These are phyloP conservation scores for Dipodascus albidus DNA, from an alignment of 805 yeast species.

Conservation along the genomic window DNA sequence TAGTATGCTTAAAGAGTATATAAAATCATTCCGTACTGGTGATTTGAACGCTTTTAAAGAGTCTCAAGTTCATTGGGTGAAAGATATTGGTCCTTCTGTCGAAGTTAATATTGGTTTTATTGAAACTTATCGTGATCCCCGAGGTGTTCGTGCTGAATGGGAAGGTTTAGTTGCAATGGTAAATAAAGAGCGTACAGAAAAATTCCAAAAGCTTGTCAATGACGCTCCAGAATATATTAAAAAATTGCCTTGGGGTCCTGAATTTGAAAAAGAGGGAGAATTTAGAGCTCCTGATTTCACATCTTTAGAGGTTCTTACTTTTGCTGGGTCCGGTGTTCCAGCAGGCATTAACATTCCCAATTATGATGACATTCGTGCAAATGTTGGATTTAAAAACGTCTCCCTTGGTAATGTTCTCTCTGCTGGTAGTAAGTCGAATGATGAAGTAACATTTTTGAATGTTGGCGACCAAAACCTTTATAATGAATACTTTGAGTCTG, in stretches of 20 bases:
- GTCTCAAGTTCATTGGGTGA: slow-evolving; percentile 80
- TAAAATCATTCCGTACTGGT: slow-evolving; percentile 65
- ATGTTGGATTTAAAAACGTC: slow-evolving; percentile 79
- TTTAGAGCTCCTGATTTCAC: slow-evolving; percentile 91
- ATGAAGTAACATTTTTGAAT: slow-evolving; percentile 54
- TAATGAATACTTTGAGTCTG: slow-evolving; percentile 62
- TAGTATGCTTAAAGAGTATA: slow-evolving; percentile 54
- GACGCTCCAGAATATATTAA: slow-evolving; percentile 55
- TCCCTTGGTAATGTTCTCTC: slow-evolving; percentile 77
- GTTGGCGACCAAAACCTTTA: slow-evolving; percentile 43
- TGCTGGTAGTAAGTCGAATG: slow-evolving; percentile 58
- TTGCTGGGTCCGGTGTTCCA: slow-evolving; percentile 84
- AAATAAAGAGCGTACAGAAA: slow-evolving; percentile 77
- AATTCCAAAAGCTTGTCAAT: slow-evolving; percentile 58
- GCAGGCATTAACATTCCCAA: slow-evolving; percentile 92
- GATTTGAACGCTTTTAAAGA: slow-evolving; percentile 76
- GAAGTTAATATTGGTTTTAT: slow-evolving; percentile 83
- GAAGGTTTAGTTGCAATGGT: slow-evolving; percentile 87
- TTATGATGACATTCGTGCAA: slow-evolving; percentile 79
- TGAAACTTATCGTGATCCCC: slow-evolving; percentile 87
- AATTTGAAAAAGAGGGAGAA: slow-evolving; percentile 61
- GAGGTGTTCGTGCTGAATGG: slow-evolving; percentile 90
- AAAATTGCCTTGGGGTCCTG: slow-evolving; percentile 65
- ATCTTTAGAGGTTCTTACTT: slow-evolving; percentile 77
- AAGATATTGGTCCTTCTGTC: slow-evolving; percentile 67